phyloP scores from a whole-genome alignment of 1,139 yeast genomes.

The Yamadazyma friedrichii region DNA sequence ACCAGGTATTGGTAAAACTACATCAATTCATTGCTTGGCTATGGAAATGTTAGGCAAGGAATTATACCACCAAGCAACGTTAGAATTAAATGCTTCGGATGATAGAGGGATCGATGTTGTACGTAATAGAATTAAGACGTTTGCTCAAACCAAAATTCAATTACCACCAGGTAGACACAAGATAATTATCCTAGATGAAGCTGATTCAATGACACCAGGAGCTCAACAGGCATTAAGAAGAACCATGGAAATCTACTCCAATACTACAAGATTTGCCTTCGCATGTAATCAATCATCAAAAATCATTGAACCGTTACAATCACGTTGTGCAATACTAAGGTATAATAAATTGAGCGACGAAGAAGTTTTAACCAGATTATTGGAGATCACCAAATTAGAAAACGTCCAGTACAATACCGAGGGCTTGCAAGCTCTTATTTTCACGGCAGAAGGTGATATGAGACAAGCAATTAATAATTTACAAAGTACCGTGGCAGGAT shows the following conservation, averaged over 20 bases:
- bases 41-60: slow-evolving; percentile 72
- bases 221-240: slow-evolving; percentile 97
- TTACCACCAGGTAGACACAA: slow-evolving; percentile 65
- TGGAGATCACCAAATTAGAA: slow-evolving; percentile 71
- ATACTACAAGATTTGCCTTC: slow-evolving; percentile 94
- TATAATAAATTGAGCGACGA: slow-evolving; percentile 80
- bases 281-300: slow-evolving; percentile 95
- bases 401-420: slow-evolving; percentile 79
- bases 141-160: slow-evolving; percentile 73
- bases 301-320: slow-evolving; percentile 94
- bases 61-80: slow-evolving; percentile 73
- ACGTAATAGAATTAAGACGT: slow-evolving; percentile 46
- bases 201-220: slow-evolving; percentile 98
- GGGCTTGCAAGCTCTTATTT: slow-evolving; percentile 91
- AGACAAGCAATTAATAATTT: slow-evolving; percentile 94
- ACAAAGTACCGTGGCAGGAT: slow-evolving; percentile 93
- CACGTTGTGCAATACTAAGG: slow-evolving; percentile 92
- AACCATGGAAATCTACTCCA: slow-evolving; percentile 94
- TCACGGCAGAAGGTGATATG: slow-evolving; percentile 98
- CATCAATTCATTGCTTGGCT: slow-evolving; percentile 89
- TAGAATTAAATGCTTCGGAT: slow-evolving; percentile 66
- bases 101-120: slow-evolving; percentile 53
- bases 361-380: slow-evolving; percentile 74
- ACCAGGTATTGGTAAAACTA: slow-evolving; percentile 97
- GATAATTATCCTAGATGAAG: slow-evolving; percentile 89